These are phyloP conservation scores for Cyclostephanos tholiformis DNA, from an alignment of 108 stramenopile genomes.

Conservation along the genomic window DNA sequence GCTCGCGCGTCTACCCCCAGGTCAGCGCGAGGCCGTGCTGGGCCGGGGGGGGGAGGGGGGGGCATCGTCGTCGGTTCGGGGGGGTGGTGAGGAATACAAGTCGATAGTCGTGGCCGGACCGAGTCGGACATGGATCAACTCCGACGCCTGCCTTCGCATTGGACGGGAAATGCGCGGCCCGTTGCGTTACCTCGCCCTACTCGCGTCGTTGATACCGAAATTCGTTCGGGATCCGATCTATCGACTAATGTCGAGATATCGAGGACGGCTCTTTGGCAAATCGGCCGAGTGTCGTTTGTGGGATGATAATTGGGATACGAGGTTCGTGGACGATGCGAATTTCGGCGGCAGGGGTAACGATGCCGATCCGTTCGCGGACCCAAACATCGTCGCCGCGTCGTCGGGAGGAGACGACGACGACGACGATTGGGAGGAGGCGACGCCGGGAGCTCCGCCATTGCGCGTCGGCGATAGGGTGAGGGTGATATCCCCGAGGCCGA, in stretches of 20 bases:
- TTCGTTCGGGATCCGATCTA: constrained; percentile 61
- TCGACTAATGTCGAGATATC: too few relatives aligned
- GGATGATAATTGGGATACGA: constrained; percentile 55
- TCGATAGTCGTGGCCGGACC: constrained; percentile 41
- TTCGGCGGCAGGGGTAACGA: constrained; percentile 24
- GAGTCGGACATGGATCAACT: constrained; percentile 20
- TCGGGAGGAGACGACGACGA: constrained; percentile 12
- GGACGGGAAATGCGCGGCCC: too few relatives aligned
- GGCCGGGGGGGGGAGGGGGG: not conserved
- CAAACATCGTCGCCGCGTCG: constrained; percentile 1
- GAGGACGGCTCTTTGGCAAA: constrained; percentile 57
- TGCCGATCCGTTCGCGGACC: constrained; percentile 49
- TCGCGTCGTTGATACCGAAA: constrained; percentile 45
- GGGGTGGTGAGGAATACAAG: constrained; percentile 29
- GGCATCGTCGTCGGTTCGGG: not conserved
- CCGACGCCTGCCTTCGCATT: too few relatives aligned
- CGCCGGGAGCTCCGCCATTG: not conserved
- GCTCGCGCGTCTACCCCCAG: constrained; percentile 15
- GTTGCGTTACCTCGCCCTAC: constrained; percentile 42
- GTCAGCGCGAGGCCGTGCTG: constrained; percentile 10
- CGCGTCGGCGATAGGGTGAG: constrained; percentile 25
- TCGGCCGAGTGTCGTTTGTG: constrained; percentile 64
- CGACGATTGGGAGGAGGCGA: not conserved
- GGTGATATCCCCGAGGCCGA: constrained; percentile 35
- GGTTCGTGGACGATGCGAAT: constrained; percentile 50